Base-by-base conservation (phyloP, 805 yeast genomes). In the Vanderwaltozyma tropicalis region DNA sequence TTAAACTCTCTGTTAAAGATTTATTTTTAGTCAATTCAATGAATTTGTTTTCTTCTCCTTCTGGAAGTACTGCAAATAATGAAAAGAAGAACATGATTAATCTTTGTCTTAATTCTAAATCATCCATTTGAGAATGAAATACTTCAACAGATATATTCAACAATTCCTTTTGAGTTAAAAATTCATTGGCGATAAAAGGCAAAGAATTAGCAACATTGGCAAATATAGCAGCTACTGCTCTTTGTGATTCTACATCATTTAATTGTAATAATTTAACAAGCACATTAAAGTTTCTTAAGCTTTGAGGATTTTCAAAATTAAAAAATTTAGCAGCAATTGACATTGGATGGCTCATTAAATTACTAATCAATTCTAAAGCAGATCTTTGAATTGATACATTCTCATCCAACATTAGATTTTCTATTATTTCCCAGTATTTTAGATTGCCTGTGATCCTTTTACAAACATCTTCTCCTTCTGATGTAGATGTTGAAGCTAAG, bases 361-460 rank as follows among this genome's bases (percentile, higher is more conserved):
- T 82, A 41, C 80, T 71, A 9, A 80, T 55, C 14, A 82, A 66
- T 49, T 82, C 87, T 57, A 81, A 64, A 0, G 78, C 47, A 0
- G 84, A 75, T 35, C 73, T 62, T 51, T 78, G 84, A 3, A 82
- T 54, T 37, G 65, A 53, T 1, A 59, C 48, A 37, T 73, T 69
- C 24, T 68, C 67, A 40, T 72, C 66, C 15, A 73, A 44, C 44
- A 74, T 48, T 15, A 64, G 47, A 21, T 54, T 53, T 41, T 69
- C 74, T 12, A 79, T 63, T 20, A 63, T 64, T 1, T 64, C 47
- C 71, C 78, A 74, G 34, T 66, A 61, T 6, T 62, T 53, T 3
- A 62, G 55, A 32, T 59, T 54, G 5, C 67, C 59, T 11, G 43
- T 48, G 17, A 47, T 50, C 21, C 45, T 44, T 27, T 35, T 54